Percentiles rank a stretch among this genome's conserved stretches.
These are phyloP conservation scores for Eremothecium cymbalariae DNA, from an alignment of 1,139 yeast genomes.

Conservation along the genomic window DNA sequence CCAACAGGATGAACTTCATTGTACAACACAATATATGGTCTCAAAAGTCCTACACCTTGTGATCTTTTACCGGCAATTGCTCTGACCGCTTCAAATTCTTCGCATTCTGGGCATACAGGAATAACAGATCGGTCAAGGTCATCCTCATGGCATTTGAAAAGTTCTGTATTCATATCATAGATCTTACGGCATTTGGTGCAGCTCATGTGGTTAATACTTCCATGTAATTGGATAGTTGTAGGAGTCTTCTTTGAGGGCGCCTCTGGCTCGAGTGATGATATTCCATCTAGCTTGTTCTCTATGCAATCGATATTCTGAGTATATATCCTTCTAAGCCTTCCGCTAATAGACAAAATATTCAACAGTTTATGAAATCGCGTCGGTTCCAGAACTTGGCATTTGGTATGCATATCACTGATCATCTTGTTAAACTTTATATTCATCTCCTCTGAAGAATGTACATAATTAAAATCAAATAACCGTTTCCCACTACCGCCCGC, in stretches of 20 bases:
- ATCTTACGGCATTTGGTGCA: conserved; percentile 67
- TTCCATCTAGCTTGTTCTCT: conserved; percentile 36
- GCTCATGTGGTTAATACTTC: conserved; percentile 59
- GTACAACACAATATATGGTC: conserved; percentile 78
- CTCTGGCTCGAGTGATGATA: conserved; percentile 36
- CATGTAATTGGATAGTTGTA: conserved; percentile 66
- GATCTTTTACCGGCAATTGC: conserved; percentile 57
- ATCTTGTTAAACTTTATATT: conserved; percentile 63
- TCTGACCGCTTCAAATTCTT: conserved; percentile 44
- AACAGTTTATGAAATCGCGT: conserved; percentile 66
- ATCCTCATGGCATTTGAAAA: conserved; percentile 30
- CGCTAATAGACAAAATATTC: conserved; percentile 49
- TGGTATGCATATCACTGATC: conserved; percentile 52
- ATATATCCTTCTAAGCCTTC: conserved; percentile 61
- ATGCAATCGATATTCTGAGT: conserved; percentile 60
- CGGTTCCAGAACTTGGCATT: conserved; percentile 54
- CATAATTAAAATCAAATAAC: conserved; percentile 61
- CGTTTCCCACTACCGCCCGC: conserved; percentile 65
- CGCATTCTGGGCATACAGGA: conserved; percentile 51
- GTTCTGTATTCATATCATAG: conserved; percentile 35
- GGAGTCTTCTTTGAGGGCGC: conserved; percentile 42
- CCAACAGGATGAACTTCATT: conserved; percentile 87
- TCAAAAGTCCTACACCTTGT: conserved; percentile 65
- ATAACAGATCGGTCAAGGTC: conserved; percentile 24
- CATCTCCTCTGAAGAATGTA: conserved; percentile 59